phyloP scores from a whole-genome alignment of 352 stramenopile species.

The Pythium phragmiticola region DNA sequence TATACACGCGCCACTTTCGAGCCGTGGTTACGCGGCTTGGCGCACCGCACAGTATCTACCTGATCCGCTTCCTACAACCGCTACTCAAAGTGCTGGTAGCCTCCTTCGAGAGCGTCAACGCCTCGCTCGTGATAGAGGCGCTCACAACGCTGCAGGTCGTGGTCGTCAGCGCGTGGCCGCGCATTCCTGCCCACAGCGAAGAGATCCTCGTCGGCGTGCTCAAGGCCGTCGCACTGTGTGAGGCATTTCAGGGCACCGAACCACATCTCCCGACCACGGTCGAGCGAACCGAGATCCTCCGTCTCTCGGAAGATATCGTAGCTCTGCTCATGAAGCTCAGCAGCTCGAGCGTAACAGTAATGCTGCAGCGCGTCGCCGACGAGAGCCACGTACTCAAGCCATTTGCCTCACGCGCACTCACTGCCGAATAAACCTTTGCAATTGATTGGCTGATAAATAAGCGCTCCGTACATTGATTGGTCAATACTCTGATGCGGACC shows the following conservation, averaged over 20 bases:
- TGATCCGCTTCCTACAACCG: constrained; percentile 76
- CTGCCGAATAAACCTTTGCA: not conserved
- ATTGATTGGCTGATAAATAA: constrained; percentile 21
- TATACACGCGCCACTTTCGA: constrained; percentile 61
- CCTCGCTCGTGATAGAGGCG: constrained; percentile 44
- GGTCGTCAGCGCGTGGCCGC: constrained; percentile 61
- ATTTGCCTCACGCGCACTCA: constrained; percentile 12
- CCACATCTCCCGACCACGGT: constrained; percentile 14
- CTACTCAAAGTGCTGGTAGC: constrained; percentile 73
- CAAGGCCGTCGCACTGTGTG: constrained; percentile 63
- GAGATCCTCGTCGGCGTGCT: constrained; percentile 68
- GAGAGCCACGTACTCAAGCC: constrained; percentile 23
- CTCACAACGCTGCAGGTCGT: constrained; percentile 57
- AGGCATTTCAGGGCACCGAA: constrained; percentile 44
- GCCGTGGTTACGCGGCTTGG: constrained; percentile 48
- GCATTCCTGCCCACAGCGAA: constrained; percentile 65
- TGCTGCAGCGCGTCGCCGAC: constrained; percentile 21
- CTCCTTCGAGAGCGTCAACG: constrained; percentile 65
- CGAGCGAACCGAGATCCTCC: constrained; percentile 19
- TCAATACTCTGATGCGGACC: constrained; percentile 11
- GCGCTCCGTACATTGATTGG: constrained; percentile 7
- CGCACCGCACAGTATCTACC: constrained; percentile 62
- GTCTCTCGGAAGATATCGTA: constrained; percentile 22
- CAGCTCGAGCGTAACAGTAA: not conserved
- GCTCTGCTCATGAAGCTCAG: constrained; percentile 20